Percentiles rank a stretch among this genome's conserved stretches.
Conservation (phyloP, 2,329 filamentous ascomycete genomes). For the Atkinsonella hypoxylon region DNA sequence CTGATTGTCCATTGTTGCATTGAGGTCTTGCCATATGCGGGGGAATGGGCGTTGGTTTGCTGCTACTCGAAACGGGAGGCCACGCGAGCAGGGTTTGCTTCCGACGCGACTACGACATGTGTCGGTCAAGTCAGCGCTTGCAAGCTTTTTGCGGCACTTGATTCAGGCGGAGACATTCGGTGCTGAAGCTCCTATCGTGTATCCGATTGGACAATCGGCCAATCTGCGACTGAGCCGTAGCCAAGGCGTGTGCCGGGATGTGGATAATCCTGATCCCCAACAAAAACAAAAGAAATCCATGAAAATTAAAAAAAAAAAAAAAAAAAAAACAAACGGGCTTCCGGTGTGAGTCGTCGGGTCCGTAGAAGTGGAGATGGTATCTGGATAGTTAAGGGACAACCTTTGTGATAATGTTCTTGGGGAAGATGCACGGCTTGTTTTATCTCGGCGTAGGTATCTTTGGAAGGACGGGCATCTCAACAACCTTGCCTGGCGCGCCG, state of each 20-base stretch:
- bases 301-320: background rate
- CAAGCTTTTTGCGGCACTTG: no score
- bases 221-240: no score
- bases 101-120: no score
- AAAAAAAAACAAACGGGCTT: background rate
- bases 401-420: background rate
- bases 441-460: background rate
- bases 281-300: conserved; percentile 1
- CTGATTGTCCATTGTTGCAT: background rate
- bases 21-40: background rate
- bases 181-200: no score
- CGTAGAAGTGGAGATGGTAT: background rate
- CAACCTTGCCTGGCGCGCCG: conserved; percentile 1
- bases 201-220: no score
- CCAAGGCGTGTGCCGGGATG: background rate
- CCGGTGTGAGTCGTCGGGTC: background rate
- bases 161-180: no score
- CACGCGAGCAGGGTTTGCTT: no score
- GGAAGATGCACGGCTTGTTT: background rate
- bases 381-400: background rate
- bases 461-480: background rate
- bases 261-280: conserved; percentile 1
- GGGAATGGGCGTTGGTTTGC: background rate
- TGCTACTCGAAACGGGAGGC: background rate
- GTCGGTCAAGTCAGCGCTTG: no score